A percentile compares a stretch with the other conserved stretches of the same genome.
These are phyloP conservation scores for Stemphylium lycopersici DNA, from an alignment of 2,329 filamentous ascomycete genomes.

Conservation along the genomic window DNA sequence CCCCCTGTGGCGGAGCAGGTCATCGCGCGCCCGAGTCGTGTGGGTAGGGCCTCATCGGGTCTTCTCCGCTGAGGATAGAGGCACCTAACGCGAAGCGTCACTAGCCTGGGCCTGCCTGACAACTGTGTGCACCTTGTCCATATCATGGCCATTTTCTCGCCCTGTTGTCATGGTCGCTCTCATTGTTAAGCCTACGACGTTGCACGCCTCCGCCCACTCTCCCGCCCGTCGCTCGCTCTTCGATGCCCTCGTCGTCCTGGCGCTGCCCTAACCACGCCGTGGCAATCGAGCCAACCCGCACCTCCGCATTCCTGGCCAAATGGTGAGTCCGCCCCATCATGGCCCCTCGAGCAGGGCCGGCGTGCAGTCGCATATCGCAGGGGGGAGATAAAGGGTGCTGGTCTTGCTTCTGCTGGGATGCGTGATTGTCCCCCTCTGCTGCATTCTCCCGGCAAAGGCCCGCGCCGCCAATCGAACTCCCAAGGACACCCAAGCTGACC, in stretches of 20 bases:
- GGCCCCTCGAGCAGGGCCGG: not conserved
- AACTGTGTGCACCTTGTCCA: conserved; percentile 8
- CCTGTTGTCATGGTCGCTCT: conserved; percentile 16
- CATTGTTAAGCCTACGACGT: conserved; percentile 11
- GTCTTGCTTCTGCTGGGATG: not conserved
- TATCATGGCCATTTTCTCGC: conserved; percentile 6
- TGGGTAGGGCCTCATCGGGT: conserved; percentile 1
- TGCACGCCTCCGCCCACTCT: conserved; percentile 5
- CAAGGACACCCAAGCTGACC: conserved; percentile 34
- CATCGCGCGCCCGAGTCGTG: conserved; percentile 8
- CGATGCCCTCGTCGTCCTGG: conserved; percentile 16
- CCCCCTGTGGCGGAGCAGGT: not conserved
- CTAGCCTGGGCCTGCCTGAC: conserved; percentile 10
- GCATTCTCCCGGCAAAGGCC: conserved; percentile 11
- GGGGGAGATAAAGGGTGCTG: not conserved
- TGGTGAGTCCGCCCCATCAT: conserved; percentile 25
- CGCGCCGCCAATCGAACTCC: conserved; percentile 8
- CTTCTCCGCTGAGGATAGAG: not conserved
- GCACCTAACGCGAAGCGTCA: conserved; percentile 1
- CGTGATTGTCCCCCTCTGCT: conserved; percentile 3
- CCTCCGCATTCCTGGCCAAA: conserved; percentile 30
- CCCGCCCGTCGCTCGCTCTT: conserved; percentile 15
- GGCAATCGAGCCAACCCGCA: conserved; percentile 20
- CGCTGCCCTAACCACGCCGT: conserved; percentile 23
- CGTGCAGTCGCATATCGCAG: no score